Evolutionary conservation across 805 yeast species (phyloP).

Genomic region (Pichia ethanolica): DNA sequence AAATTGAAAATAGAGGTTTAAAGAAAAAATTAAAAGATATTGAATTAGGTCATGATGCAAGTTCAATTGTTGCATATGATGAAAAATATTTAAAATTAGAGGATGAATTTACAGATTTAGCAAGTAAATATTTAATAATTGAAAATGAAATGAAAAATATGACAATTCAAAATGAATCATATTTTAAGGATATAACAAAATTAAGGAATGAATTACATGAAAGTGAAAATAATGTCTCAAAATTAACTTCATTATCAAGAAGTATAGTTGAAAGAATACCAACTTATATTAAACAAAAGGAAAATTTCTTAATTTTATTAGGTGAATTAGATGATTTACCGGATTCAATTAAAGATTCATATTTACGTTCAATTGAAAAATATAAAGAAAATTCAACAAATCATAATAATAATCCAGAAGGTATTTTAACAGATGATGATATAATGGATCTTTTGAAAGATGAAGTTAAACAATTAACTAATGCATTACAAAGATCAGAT

Average conservation of each 20-base stretch:
- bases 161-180: conserved; percentile 7
- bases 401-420: conserved; percentile 7
- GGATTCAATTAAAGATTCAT: conserved; percentile 1
- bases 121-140: background rate
- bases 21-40: conserved; percentile 13
- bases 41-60: conserved; percentile 13
- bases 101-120: conserved; percentile 7
- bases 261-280: conserved; percentile 11
- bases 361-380: conserved; percentile 2
- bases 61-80: conserved; percentile 7
- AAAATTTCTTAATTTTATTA: conserved; percentile 2
- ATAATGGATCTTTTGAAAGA: conserved; percentile 22
- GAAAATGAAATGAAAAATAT: conserved; percentile 11
- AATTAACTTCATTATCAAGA: conserved; percentile 1
- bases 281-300: conserved; percentile 5
- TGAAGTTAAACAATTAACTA: conserved; percentile 22
- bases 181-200: conserved; percentile 8
- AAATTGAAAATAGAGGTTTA: conserved; percentile 11
- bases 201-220: conserved; percentile 6
- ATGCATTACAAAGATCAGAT: conserved; percentile 17
- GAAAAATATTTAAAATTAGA: conserved; percentile 12
- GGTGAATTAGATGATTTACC: conserved; percentile 6
- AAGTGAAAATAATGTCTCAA: conserved; percentile 1
- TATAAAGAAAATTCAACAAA: conserved; percentile 1
- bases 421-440: conserved; percentile 21